These are phyloP conservation scores for Diaporthe sp. DNA, from an alignment of 2,329 filamentous ascomycete species.

Conservation along the genomic window DNA sequence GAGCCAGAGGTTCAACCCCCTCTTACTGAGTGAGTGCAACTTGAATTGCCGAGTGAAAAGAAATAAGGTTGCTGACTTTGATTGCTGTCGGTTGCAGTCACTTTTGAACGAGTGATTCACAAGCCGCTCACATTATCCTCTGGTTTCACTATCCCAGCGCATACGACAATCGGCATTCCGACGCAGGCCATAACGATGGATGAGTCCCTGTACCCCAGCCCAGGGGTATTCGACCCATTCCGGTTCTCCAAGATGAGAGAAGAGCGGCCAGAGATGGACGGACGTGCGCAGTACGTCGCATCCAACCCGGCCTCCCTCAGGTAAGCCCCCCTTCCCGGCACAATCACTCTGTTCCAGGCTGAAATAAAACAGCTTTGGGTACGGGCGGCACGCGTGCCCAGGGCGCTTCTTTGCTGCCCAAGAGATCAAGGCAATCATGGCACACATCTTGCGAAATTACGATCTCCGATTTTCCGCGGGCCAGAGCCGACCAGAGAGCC, in stretches of 20 bases:
- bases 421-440: constrained; percentile 37
- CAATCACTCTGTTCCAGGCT: not conserved
- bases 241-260: constrained; percentile 10
- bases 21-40: constrained; percentile 48
- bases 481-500: constrained; percentile 18
- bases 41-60: not conserved
- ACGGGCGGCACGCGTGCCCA: constrained; percentile 30
- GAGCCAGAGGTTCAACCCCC: constrained; percentile 47
- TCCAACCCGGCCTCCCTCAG: constrained; percentile 7
- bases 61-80: not conserved
- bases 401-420: constrained; percentile 30
- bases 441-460: constrained; percentile 19
- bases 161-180: constrained; percentile 58
- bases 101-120: constrained; percentile 64
- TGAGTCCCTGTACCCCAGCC: constrained; percentile 52
- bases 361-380: not conserved
- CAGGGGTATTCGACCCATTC: constrained; percentile 43
- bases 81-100: constrained; percentile 45
- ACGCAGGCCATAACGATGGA: constrained; percentile 54
- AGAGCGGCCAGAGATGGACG: constrained; percentile 17
- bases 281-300: constrained; percentile 19
- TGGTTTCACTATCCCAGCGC: constrained; percentile 63
- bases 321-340: not conserved
- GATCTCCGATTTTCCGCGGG: constrained; percentile 19
- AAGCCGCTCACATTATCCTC: constrained; percentile 66